phyloP scores from a whole-genome alignment of 1,139 yeast species.

The Pichia terricola region DNA sequence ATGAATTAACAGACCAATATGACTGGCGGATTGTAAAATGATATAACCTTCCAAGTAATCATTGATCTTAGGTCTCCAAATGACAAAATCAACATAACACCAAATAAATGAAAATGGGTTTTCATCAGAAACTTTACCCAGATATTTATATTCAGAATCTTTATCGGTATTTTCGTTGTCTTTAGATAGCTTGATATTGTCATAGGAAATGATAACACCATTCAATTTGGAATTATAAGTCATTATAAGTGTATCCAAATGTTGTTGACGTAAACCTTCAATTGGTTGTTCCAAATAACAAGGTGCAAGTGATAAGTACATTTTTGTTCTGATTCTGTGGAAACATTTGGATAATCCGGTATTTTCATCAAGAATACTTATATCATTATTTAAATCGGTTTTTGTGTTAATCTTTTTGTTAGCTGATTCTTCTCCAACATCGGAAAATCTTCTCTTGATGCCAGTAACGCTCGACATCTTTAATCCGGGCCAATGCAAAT shows the following conservation, averaged over 20 bases:
- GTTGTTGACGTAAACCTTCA: conserved; percentile 77
- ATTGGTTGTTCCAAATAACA: conserved; percentile 56
- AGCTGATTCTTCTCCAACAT: neutral
- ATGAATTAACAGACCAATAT: conserved; percentile 80
- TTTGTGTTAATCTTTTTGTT: neutral
- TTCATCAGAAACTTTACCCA: conserved; percentile 62
- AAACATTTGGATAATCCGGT: conserved; percentile 42
- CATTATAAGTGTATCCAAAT: conserved; percentile 84
- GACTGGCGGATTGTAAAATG: conserved; percentile 91
- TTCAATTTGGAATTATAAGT: conserved; percentile 60
- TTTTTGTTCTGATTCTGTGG: conserved; percentile 48
- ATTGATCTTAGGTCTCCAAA: conserved; percentile 85
- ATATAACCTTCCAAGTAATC: conserved; percentile 79
- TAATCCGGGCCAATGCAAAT: no score
- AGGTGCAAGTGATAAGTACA: conserved; percentile 86
- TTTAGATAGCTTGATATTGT: conserved; percentile 43
- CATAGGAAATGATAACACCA: conserved; percentile 80
- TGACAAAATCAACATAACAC: conserved; percentile 73
- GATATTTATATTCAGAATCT: conserved; percentile 26
- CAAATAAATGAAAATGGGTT: conserved; percentile 86
- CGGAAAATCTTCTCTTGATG: neutral
- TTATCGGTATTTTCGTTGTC: conserved; percentile 22
- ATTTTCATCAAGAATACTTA: conserved; percentile 1
- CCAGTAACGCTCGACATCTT: no score
- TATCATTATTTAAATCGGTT: neutral